These are phyloP conservation scores for Fagus sylvatica DNA, from an alignment of 306 rosid genomes.

Conservation along the genomic window DNA sequence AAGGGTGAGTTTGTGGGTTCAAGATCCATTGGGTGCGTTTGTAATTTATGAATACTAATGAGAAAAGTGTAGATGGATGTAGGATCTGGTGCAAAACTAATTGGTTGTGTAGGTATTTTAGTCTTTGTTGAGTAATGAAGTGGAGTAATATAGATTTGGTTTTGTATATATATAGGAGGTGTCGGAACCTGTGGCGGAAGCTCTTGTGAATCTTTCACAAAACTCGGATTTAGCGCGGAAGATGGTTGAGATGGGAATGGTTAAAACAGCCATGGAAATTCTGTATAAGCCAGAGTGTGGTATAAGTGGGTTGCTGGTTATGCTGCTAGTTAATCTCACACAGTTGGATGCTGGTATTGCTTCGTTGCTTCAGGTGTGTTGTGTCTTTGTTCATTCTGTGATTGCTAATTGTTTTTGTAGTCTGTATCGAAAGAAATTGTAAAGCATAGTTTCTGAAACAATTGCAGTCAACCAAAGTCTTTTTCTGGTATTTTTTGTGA, in stretches of 20 bases:
- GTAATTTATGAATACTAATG: too few species aligned
- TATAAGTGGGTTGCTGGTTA: constrained; percentile 63
- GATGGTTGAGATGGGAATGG: constrained; percentile 64
- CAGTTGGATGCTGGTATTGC: constrained; percentile 64
- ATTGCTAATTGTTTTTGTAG: neutral
- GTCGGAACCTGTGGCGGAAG: constrained; percentile 79
- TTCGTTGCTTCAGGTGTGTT: constrained; percentile 82
- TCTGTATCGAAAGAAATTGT: neutral
- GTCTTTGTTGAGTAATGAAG: neutral
- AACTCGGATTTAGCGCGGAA: constrained; percentile 53
- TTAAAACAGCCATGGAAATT: constrained; percentile 64
- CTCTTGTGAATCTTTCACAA: constrained; percentile 90
- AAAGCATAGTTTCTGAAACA: neutral
- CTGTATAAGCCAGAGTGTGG: constrained; percentile 61
- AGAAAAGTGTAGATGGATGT: too few species aligned
- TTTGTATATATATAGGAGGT: constrained; percentile 62
- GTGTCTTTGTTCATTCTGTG: neutral
- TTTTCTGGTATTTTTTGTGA: neutral
- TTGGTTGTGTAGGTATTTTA: too few species aligned
- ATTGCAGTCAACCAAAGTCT: neutral
- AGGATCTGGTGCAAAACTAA: too few species aligned
- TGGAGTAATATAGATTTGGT: neutral
- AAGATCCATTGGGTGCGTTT: too few species aligned
- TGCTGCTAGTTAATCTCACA: constrained; percentile 92
- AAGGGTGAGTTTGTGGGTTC: too few species aligned